A percentile compares a stretch with the other conserved stretches of the same genome.
These are phyloP conservation scores for Geosmithia putterillii DNA, from an alignment of 2,329 filamentous ascomycete genomes.

Conservation along the genomic window DNA sequence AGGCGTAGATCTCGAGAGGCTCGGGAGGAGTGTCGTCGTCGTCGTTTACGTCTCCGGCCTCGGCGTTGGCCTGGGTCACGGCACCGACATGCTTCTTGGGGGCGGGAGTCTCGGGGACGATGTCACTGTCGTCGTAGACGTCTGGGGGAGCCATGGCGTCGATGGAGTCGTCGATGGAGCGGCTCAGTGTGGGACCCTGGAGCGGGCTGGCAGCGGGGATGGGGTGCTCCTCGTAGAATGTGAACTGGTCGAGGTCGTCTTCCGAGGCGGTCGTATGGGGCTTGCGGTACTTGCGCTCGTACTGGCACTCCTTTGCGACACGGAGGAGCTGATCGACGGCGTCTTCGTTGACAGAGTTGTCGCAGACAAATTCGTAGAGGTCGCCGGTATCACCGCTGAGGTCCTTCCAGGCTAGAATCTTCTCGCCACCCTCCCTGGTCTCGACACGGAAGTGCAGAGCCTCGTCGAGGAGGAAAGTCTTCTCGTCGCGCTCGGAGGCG, in stretches of 20 bases:
- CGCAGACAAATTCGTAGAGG: conserved; percentile 97
- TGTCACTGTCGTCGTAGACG: conserved; percentile 23
- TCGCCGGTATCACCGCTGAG: conserved; percentile 87
- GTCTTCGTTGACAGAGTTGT: conserved; percentile 53
- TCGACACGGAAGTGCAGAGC: conserved; percentile 78
- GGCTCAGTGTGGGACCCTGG: conserved; percentile 42
- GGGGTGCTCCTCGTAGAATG: conserved; percentile 55
- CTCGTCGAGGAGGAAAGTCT: conserved; percentile 92
- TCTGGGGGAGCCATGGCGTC: conserved; percentile 34
- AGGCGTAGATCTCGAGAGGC: conserved; percentile 58
- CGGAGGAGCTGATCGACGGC: conserved; percentile 73
- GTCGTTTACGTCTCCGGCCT: conserved; percentile 14
- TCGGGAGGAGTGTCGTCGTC: conserved; percentile 32
- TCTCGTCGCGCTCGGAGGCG: conserved; percentile 80
- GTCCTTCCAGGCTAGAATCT: conserved; percentile 88
- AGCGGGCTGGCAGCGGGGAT: conserved; percentile 53
- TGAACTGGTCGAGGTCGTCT: conserved; percentile 69
- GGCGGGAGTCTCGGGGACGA: background rate
- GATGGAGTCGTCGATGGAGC: conserved; percentile 42
- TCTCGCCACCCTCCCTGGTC: conserved; percentile 66
- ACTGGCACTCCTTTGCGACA: conserved; percentile 85
- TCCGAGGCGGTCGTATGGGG: conserved; percentile 70
- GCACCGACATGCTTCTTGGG: conserved; percentile 30
- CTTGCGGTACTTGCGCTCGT: conserved; percentile 87
- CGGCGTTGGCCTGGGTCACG: conserved; percentile 29